Evolutionary conservation across 192 early-diverging fungal species (phyloP).

Genomic region (Entophlyctis luteolus): DNA sequence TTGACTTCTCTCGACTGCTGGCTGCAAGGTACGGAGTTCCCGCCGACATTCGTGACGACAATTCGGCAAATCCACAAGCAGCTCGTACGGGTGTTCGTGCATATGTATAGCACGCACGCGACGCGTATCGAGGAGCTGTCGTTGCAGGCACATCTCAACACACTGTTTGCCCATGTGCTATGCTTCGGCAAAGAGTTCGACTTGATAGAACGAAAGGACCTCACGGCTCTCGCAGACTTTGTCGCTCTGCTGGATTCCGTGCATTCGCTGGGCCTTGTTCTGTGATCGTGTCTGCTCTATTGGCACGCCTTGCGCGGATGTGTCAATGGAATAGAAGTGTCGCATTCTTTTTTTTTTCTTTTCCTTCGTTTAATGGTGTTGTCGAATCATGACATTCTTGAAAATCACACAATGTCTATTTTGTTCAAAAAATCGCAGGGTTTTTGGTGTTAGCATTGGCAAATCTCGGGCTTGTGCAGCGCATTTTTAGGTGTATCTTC

Average conservation of each 20-base stretch:
- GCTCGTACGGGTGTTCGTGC: conserved; percentile 83
- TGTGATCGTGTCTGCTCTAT: not conserved
- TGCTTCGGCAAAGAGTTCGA: conserved; percentile 92
- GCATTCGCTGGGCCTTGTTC: not conserved
- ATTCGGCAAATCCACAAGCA: conserved; percentile 78
- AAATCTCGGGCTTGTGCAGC: too few relatives aligned
- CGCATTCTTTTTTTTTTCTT: too few relatives aligned
- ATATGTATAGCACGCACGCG: conserved; percentile 91
- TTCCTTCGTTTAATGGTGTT: too few relatives aligned
- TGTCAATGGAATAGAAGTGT: too few relatives aligned
- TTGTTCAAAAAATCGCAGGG: too few relatives aligned
- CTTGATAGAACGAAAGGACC: conserved; percentile 86
- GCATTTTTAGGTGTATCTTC: too few relatives aligned
- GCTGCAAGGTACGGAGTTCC: conserved; percentile 72
- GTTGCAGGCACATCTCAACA: conserved; percentile 89
- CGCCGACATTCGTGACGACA: conserved; percentile 66
- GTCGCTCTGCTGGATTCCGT: conserved; percentile 45
- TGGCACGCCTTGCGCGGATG: too few relatives aligned
- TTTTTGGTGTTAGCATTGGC: too few relatives aligned
- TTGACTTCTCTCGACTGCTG: not conserved
- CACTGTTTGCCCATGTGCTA: conserved; percentile 92
- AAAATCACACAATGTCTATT: too few relatives aligned
- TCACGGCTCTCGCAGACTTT: conserved; percentile 74
- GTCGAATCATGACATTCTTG: too few relatives aligned
- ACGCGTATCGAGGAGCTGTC: conserved; percentile 76